Evolutionary conservation across 495 filamentous ascomycete genomes (phyloP).

Genomic region (Baudoinia panamericana): DNA sequence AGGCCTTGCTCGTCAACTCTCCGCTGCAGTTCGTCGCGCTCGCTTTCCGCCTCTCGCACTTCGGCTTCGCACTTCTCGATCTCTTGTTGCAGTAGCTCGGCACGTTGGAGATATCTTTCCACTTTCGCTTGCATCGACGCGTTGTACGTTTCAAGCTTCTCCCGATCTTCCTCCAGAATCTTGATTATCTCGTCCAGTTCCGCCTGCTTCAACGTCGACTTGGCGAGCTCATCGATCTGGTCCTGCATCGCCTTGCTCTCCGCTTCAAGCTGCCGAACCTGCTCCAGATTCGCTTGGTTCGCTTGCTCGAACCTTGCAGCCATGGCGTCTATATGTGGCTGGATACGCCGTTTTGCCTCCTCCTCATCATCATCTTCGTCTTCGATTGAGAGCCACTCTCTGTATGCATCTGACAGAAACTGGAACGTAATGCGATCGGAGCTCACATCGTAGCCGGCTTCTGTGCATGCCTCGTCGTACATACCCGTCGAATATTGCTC

Average conservation of each 20-base stretch:
- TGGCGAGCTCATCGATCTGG: constrained; percentile 80
- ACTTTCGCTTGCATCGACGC: constrained; percentile 61
- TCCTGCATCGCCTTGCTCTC: constrained; percentile 64
- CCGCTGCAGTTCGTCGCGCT: constrained; percentile 63
- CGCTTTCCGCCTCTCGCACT: constrained; percentile 64
- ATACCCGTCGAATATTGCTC: constrained; percentile 58
- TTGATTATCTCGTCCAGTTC: constrained; percentile 72
- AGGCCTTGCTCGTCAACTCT: constrained; percentile 85
- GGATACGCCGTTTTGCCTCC: constrained; percentile 56
- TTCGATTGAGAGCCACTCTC: constrained; percentile 79
- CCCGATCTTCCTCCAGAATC: constrained; percentile 77
- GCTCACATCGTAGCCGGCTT: constrained; percentile 72
- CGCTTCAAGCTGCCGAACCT: constrained; percentile 68
- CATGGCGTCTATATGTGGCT: constrained; percentile 82
- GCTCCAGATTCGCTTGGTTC: constrained; percentile 66
- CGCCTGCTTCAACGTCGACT: constrained; percentile 64
- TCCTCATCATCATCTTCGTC: constrained; percentile 72
- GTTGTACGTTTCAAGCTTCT: constrained; percentile 90
- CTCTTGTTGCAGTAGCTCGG: constrained; percentile 64
- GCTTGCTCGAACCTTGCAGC: constrained; percentile 71
- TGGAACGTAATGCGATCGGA: constrained; percentile 87
- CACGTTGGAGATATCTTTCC: constrained; percentile 66
- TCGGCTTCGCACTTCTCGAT: constrained; percentile 65
- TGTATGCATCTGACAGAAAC: constrained; percentile 78
- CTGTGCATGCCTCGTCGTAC: constrained; percentile 80